phyloP scores from a whole-genome alignment of 768 basidiomycete genomes.

The Trametes coccinea region DNA sequence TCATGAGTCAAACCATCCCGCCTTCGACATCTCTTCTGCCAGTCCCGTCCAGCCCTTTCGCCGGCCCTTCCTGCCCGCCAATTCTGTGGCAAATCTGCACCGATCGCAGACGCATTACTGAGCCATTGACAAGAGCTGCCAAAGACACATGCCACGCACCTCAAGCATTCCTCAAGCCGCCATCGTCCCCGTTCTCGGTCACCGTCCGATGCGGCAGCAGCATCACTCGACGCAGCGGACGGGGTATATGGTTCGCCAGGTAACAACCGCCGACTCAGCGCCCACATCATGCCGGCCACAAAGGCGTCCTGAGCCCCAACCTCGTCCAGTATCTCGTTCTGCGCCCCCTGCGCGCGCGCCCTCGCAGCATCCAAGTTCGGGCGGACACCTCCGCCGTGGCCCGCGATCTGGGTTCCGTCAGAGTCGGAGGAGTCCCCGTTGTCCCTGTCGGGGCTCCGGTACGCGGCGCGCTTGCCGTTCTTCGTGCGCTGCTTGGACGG shows the following conservation, averaged over 20 bases:
- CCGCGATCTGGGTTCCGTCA: conserved; percentile 58
- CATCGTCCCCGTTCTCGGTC: conserved; percentile 49
- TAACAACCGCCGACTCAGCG: conserved; percentile 66
- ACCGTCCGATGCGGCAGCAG: conserved; percentile 28
- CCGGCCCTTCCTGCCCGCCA: conserved; percentile 74
- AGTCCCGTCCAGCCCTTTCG: conserved; percentile 65
- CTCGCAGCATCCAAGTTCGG: conserved; percentile 5
- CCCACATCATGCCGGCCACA: conserved; percentile 86
- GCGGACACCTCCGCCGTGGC: conserved; percentile 20
- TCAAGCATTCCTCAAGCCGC: conserved; percentile 80
- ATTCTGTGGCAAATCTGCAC: conserved; percentile 79
- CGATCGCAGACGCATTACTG: neutral
- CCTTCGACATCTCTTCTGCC: conserved; percentile 69
- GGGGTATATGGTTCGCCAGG: conserved; percentile 79
- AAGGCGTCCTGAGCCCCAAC: conserved; percentile 81
- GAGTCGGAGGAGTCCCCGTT: conserved; percentile 45
- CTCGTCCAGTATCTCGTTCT: conserved; percentile 57
- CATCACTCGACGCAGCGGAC: conserved; percentile 16
- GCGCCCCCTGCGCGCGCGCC: neutral
- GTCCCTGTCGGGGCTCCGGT: conserved; percentile 11
- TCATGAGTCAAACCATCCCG: conserved; percentile 68
- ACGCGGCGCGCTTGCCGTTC: conserved; percentile 18
- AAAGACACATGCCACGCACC: conserved; percentile 42
- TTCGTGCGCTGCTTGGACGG: conserved; percentile 10
- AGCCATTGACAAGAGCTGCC: neutral